Percentiles rank a stretch among this genome's conserved stretches.
phyloP scores from a whole-genome alignment of 2,329 filamentous ascomycete species.

The Beauveria rudraprayagi region DNA sequence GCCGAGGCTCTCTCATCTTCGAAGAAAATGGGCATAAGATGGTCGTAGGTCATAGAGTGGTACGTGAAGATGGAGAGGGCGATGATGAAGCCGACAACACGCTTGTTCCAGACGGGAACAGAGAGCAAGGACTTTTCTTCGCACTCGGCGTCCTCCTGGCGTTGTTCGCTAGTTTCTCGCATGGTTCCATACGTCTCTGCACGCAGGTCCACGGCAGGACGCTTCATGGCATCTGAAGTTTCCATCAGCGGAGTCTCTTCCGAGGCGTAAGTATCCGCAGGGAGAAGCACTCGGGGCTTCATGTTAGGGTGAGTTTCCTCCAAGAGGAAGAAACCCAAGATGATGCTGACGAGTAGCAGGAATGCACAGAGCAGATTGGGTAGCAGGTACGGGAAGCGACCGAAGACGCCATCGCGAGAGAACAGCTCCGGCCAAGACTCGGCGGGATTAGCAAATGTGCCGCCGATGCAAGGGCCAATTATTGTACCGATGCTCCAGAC shows the following conservation, averaged over 20 bases:
- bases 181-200: slow-evolving; percentile 77
- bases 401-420: slow-evolving; percentile 60
- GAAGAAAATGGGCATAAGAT: slow-evolving; percentile 85
- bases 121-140: slow-evolving; percentile 27
- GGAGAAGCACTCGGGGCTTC: slow-evolving; percentile 45
- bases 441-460: slow-evolving; percentile 73
- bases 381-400: slow-evolving; percentile 74
- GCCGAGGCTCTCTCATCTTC: slow-evolving; percentile 57
- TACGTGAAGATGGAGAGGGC: slow-evolving; percentile 87
- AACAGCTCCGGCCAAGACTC: slow-evolving; percentile 66
- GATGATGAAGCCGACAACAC: slow-evolving; percentile 68
- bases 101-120: slow-evolving; percentile 43
- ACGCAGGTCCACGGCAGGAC: slow-evolving; percentile 64
- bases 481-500: slow-evolving; percentile 90
- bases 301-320: slow-evolving; percentile 86
- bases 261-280: slow-evolving; percentile 43
- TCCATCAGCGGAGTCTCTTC: slow-evolving; percentile 69
- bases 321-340: slow-evolving; percentile 72
- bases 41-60: slow-evolving; percentile 91
- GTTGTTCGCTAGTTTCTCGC: slow-evolving; percentile 35
- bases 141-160: slow-evolving; percentile 31
- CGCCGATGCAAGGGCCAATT: slow-evolving; percentile 79
- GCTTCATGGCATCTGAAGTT: slow-evolving; percentile 65
- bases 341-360: slow-evolving; percentile 69
- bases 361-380: slow-evolving; percentile 79